Conservation (phyloP, 768 basidiomycete genomes). For the Trametes gibbosa region DNA sequence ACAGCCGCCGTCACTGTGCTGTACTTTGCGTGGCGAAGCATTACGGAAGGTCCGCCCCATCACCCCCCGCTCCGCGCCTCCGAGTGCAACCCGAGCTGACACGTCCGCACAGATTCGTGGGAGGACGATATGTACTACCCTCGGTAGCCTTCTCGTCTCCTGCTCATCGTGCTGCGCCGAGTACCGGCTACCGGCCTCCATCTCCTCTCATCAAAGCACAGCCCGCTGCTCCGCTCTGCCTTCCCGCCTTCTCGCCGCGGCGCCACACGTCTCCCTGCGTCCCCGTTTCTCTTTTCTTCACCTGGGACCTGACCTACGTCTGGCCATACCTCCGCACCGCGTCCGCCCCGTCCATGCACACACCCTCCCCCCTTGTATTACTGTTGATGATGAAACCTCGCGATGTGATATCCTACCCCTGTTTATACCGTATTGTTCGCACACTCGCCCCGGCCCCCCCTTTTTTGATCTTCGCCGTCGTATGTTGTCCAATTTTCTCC, state of each 20-base stretch:
- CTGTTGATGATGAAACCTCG: neutral
- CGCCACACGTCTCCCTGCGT: neutral
- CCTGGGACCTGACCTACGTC: neutral
- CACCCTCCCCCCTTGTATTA: neutral
- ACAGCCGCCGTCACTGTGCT: constrained; percentile 67
- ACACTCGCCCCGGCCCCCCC: neutral
- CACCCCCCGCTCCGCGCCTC: neutral
- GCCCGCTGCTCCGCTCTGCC: neutral
- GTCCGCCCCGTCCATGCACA: neutral
- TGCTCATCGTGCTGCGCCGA: neutral
- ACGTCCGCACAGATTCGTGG: constrained; percentile 37
- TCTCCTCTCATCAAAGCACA: neutral
- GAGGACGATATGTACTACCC: constrained; percentile 48
- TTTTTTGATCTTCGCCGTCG: neutral
- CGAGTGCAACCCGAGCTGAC: neutral
- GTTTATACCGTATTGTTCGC: neutral
- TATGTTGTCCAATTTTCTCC: neutral
- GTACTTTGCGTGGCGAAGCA: constrained; percentile 81
- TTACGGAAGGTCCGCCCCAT: constrained; percentile 75
- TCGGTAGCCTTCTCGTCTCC: constrained; percentile 17
- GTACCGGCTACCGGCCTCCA: neutral
- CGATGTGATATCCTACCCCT: neutral
- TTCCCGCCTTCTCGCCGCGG: neutral
- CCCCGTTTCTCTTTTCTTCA: neutral
- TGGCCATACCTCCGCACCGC: neutral